Evolutionary conservation across 2,329 filamentous ascomycete species (phyloP).

Genomic region (Blumeriella jaapii): DNA sequence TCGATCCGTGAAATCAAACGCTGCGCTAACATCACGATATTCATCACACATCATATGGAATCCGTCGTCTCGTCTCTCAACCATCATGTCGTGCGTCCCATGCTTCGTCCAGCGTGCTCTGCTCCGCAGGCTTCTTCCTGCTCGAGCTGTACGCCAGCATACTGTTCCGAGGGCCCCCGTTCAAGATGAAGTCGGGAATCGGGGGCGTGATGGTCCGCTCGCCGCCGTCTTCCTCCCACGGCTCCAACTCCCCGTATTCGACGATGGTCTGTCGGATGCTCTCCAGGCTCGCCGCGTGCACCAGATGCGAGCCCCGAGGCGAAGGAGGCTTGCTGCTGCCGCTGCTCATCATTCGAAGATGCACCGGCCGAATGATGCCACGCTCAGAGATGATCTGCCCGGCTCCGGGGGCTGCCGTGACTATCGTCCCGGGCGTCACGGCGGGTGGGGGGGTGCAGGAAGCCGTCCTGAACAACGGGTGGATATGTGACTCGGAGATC

Average conservation of each 20-base stretch:
- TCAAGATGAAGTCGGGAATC: slow-evolving; percentile 50
- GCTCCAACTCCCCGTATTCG: slow-evolving; percentile 23
- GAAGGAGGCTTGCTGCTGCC: too few species aligned
- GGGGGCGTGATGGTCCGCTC: slow-evolving; percentile 46
- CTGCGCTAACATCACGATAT: slow-evolving; percentile 27
- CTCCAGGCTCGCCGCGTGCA: slow-evolving; percentile 33
- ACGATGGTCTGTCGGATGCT: slow-evolving; percentile 25
- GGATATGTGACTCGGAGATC: slow-evolving; percentile 55
- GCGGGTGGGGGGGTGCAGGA: slow-evolving; percentile 55
- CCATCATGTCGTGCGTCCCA: slow-evolving; percentile 13
- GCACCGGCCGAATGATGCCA: slow-evolving; percentile 38
- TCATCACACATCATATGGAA: slow-evolving; percentile 16
- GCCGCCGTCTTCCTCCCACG: slow-evolving; percentile 11
- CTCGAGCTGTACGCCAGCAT: slow-evolving; percentile 33
- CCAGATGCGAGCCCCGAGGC: too few species aligned
- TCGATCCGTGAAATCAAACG: slow-evolving; percentile 19
- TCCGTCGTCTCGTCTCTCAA: slow-evolving; percentile 21
- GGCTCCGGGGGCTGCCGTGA: slow-evolving; percentile 57
- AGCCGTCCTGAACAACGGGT: slow-evolving; percentile 66
- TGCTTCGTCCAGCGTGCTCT: slow-evolving; percentile 18
- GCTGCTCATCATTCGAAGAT: slow-evolving; percentile 44
- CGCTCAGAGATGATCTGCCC: slow-evolving; percentile 50
- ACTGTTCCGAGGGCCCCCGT: slow-evolving; percentile 39
- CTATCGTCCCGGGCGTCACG: slow-evolving; percentile 57
- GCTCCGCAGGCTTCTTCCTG: slow-evolving; percentile 18